A percentile compares a stretch with the other conserved stretches of the same genome.
Conservation (phyloP, 2,329 filamentous ascomycete genomes). For the Uncinocarpus reesii region DNA sequence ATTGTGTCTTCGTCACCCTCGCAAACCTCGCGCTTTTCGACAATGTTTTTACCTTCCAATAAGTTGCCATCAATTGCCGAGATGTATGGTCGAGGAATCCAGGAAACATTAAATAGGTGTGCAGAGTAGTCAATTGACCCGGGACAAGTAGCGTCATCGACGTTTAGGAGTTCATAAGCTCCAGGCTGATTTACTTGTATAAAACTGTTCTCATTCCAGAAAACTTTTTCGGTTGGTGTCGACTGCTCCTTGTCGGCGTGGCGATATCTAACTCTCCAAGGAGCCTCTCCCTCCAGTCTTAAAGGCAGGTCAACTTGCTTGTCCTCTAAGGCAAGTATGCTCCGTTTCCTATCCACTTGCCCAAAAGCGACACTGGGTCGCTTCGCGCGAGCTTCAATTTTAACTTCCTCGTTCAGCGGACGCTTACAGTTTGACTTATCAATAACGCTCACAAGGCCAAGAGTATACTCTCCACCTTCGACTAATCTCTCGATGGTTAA, state of each 20-base stretch:
- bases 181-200: slow-evolving; percentile 58
- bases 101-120: slow-evolving; percentile 67
- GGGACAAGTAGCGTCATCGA: slow-evolving; percentile 70
- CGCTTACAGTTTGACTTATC: slow-evolving; percentile 81
- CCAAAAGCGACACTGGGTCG: slow-evolving; percentile 80
- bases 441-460: slow-evolving; percentile 75
- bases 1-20: slow-evolving; percentile 89
- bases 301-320: slow-evolving; percentile 65
- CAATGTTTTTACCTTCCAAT: slow-evolving; percentile 47
- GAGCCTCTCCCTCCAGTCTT: slow-evolving; percentile 71
- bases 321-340: slow-evolving; percentile 65
- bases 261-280: slow-evolving; percentile 70
- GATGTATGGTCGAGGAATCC: slow-evolving; percentile 70
- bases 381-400: slow-evolving; percentile 78
- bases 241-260: slow-evolving; percentile 49
- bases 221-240: slow-evolving; percentile 40
- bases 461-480: slow-evolving; percentile 79
- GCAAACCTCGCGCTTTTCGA: slow-evolving; percentile 72
- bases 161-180: slow-evolving; percentile 66
- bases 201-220: slow-evolving; percentile 54
- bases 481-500: slow-evolving; percentile 66
- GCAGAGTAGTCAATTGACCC: slow-evolving; percentile 66
- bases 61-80: slow-evolving; percentile 43
- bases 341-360: slow-evolving; percentile 67
- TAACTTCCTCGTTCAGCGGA: slow-evolving; percentile 71